Evolutionary conservation across 2,329 filamentous ascomycete species (phyloP).

Genomic region (Botrytis byssoidea): DNA sequence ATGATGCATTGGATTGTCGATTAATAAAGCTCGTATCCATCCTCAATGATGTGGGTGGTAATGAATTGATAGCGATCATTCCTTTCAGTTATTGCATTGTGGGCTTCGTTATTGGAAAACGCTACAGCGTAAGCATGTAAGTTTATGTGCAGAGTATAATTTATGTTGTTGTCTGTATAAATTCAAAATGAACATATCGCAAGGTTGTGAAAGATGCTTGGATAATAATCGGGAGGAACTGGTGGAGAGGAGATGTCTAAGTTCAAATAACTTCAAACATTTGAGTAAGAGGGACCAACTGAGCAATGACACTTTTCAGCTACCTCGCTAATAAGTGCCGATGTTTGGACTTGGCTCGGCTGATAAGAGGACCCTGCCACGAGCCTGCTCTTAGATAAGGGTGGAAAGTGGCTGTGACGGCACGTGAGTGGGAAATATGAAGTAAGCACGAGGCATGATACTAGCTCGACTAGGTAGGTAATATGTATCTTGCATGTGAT

Average conservation of each 20-base stretch:
- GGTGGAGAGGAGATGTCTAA: neutral
- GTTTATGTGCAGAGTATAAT: neutral
- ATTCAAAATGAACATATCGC: too few species aligned
- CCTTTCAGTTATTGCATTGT: conserved; percentile 4
- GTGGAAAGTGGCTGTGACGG: neutral
- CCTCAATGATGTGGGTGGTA: conserved; percentile 4
- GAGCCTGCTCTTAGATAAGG: neutral
- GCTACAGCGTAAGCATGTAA: neutral
- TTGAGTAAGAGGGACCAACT: neutral
- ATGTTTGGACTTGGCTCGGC: neutral
- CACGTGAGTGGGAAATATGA: neutral
- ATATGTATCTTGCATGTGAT: neutral
- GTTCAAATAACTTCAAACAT: neutral
- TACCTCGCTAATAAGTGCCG: neutral
- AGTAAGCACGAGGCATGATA: neutral
- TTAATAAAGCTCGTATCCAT: neutral
- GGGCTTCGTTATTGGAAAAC: neutral
- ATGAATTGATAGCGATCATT: neutral
- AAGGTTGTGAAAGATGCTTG: neutral
- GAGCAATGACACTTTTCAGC: neutral
- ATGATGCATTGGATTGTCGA: conserved; percentile 4
- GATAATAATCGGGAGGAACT: neutral
- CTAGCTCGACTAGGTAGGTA: too few species aligned
- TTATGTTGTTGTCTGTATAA: neutral
- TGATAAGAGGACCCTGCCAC: neutral